These are phyloP conservation scores for Lasiosphaeriaceae sp. DNA, from an alignment of 495 filamentous ascomycete species.

Conservation along the genomic window DNA sequence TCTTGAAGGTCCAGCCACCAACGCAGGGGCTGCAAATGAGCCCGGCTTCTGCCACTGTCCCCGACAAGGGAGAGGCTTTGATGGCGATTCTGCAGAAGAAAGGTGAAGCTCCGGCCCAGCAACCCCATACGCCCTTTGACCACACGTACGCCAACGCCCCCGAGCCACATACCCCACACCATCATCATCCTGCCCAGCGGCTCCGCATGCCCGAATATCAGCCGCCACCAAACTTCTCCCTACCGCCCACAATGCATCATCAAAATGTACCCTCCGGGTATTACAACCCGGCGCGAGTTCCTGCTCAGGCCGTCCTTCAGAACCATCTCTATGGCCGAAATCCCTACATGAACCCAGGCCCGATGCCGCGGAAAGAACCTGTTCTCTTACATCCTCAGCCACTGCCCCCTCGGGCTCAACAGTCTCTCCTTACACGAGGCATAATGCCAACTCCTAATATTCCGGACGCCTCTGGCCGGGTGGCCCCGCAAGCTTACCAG, in stretches of 20 bases:
- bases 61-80: constrained; percentile 31
- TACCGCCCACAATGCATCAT: constrained; percentile 24
- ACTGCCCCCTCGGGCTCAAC: constrained; percentile 48
- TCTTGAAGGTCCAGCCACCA: constrained; percentile 58
- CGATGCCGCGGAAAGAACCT: constrained; percentile 32
- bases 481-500: constrained; percentile 39
- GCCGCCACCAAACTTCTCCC: constrained; percentile 43
- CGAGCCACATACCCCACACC: constrained; percentile 36
- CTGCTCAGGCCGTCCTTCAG: constrained; percentile 15
- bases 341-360: constrained; percentile 18
- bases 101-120: constrained; percentile 13
- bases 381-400: constrained; percentile 52
- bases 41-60: constrained; percentile 12
- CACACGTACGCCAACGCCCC: constrained; percentile 34
- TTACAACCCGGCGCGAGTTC: constrained; percentile 12
- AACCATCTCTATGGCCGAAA: constrained; percentile 24
- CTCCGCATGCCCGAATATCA: constrained; percentile 31
- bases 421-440: constrained; percentile 34
- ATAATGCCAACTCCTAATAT: constrained; percentile 27
- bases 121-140: constrained; percentile 39
- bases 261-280: constrained; percentile 12
- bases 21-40: constrained; percentile 39
- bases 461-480: constrained; percentile 28
- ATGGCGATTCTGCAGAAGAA: constrained; percentile 32
- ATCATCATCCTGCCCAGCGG: constrained; percentile 37